phyloP scores from a whole-genome alignment of 2,329 filamentous ascomycete species.

The Epichloe hybrida region DNA sequence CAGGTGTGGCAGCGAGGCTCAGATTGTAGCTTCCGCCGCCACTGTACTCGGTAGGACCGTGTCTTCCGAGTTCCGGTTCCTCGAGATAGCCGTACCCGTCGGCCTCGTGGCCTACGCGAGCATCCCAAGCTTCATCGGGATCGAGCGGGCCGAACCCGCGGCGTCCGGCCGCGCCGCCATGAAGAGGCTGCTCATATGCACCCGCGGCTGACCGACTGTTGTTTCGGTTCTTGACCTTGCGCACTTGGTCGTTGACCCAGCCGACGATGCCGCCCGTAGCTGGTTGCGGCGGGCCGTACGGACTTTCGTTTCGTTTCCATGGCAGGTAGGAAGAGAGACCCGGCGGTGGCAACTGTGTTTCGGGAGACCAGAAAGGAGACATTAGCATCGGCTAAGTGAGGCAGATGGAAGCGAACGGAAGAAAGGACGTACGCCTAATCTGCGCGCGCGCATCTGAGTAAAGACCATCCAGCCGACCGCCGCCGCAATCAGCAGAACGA shows the following conservation, averaged over 20 bases:
- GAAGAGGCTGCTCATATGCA: slow-evolving; percentile 53
- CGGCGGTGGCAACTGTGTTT: slow-evolving; percentile 51
- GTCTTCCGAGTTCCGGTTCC: slow-evolving; percentile 55
- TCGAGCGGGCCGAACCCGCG: slow-evolving; percentile 56
- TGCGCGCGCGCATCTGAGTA: slow-evolving; percentile 57
- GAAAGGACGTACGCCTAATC: slow-evolving; percentile 48
- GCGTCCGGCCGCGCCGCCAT: slow-evolving; percentile 28
- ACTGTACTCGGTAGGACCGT: slow-evolving; percentile 17
- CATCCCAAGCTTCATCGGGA: slow-evolving; percentile 77
- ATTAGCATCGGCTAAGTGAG: background rate
- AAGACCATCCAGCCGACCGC: slow-evolving; percentile 56
- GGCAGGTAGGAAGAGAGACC: slow-evolving; percentile 56
- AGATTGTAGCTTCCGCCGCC: slow-evolving; percentile 34
- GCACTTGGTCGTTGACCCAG: slow-evolving; percentile 58
- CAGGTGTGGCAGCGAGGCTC: slow-evolving; percentile 29
- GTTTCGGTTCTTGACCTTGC: slow-evolving; percentile 50
- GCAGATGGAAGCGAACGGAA: background rate
- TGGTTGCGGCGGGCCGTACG: slow-evolving; percentile 39
- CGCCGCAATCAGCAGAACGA: slow-evolving; percentile 44
- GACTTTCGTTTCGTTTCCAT: slow-evolving; percentile 40
- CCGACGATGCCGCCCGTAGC: slow-evolving; percentile 50
- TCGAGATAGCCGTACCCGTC: slow-evolving; percentile 60
- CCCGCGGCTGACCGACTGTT: slow-evolving; percentile 54
- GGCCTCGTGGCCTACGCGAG: slow-evolving; percentile 61
- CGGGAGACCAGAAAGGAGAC: background rate